Evolutionary conservation across 148 eudicot species (phyloP).

Genomic region (Polygonum aviculare): DNA sequence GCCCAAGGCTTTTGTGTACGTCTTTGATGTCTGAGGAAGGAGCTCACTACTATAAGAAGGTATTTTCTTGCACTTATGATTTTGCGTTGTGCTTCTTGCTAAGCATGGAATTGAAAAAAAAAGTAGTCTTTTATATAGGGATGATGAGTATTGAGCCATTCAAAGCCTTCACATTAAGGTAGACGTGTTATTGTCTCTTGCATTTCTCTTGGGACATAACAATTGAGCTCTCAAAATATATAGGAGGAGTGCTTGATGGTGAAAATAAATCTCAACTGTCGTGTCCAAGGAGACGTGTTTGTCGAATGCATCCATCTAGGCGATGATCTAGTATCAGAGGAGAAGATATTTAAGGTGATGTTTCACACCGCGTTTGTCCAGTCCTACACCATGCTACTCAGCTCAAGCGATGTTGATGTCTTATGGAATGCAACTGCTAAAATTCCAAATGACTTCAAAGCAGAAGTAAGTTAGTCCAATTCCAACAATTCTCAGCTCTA

Average conservation of each 20-base stretch:
- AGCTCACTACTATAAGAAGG: conserved; percentile 40
- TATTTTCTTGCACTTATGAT: conserved; percentile 8
- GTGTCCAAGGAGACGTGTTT: conserved; percentile 58
- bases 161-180: too few relatives aligned
- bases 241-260: conserved; percentile 54
- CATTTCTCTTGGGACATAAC: background rate
- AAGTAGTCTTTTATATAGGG: too few relatives aligned
- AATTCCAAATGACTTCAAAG: conserved; percentile 42
- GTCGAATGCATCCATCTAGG: conserved; percentile 57
- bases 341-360: conserved; percentile 52
- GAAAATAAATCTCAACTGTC: conserved; percentile 40
- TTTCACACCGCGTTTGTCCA: conserved; percentile 59
- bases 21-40: conserved; percentile 29
- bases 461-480: conserved; percentile 24
- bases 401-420: conserved; percentile 37
- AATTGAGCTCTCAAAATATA: conserved; percentile 5
- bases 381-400: conserved; percentile 33
- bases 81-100: background rate
- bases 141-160: too few relatives aligned
- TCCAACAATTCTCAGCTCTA: background rate
- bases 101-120: too few relatives aligned
- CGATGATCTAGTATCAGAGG: conserved; percentile 39
- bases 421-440: conserved; percentile 34
- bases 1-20: conserved; percentile 37
- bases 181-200: too few relatives aligned